These are phyloP conservation scores for Morella rubra DNA, from an alignment of 306 rosid species.

Conservation along the genomic window DNA sequence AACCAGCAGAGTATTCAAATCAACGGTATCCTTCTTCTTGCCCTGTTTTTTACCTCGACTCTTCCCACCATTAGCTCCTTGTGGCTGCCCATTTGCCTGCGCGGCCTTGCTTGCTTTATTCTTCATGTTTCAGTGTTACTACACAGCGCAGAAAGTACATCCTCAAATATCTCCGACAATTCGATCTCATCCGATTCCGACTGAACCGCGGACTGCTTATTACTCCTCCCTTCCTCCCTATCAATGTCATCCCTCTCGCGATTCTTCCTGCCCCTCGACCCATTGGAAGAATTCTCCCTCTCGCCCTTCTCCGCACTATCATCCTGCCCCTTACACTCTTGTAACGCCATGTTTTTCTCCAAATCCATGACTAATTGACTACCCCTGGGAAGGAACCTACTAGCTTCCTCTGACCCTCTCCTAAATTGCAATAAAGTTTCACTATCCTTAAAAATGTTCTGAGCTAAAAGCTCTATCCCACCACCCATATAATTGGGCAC, in stretches of 20 bases:
- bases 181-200: slow-evolving; percentile 33
- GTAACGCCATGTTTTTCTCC: neutral
- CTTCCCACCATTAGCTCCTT: slow-evolving; percentile 31
- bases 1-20: slow-evolving; percentile 53
- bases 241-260: slow-evolving; percentile 34
- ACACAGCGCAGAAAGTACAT: slow-evolving; percentile 21
- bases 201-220: slow-evolving; percentile 42
- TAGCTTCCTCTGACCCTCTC: slow-evolving; percentile 13
- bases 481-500: neutral
- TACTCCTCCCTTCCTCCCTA: slow-evolving; percentile 38
- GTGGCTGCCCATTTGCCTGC: slow-evolving; percentile 22
- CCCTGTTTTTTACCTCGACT: slow-evolving; percentile 39
- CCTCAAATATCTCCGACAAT: slow-evolving; percentile 52
- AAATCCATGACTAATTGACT: neutral
- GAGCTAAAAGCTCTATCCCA: neutral
- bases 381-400: slow-evolving; percentile 2
- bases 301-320: neutral
- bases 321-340: neutral
- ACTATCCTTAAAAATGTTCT: neutral
- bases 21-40: slow-evolving; percentile 49
- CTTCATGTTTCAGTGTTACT: neutral
- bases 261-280: slow-evolving; percentile 34
- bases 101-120: slow-evolving; percentile 15
- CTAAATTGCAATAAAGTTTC: slow-evolving; percentile 3
- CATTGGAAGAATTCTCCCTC: neutral